Conservation (phyloP, 129 eudicot species). For the Saussurea involucrata region DNA sequence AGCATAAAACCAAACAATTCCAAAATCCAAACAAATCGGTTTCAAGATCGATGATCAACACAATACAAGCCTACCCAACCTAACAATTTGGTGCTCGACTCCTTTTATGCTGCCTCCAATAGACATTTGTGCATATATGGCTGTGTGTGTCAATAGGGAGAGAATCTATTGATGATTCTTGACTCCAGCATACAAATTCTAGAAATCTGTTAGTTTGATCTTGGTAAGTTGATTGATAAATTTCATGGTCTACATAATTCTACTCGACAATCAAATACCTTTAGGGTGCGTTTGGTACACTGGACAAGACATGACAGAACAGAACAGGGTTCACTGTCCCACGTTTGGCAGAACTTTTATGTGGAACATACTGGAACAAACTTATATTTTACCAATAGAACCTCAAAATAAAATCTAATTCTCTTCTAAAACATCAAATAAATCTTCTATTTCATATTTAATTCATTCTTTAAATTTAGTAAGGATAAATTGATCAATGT, state of each 20-base stretch:
- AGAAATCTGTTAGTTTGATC: neutral
- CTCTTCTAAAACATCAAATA: too few relatives aligned
- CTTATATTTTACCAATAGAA: too few relatives aligned
- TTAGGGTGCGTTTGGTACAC: too few relatives aligned
- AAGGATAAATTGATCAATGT: too few relatives aligned
- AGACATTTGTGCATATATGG: neutral
- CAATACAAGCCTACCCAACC: neutral
- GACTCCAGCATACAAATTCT: neutral
- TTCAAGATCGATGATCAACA: neutral
- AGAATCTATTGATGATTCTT: neutral
- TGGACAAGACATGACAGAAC: too few relatives aligned
- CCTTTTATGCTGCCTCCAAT: neutral
- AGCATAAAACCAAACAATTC: neutral
- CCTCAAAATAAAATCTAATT: too few relatives aligned
- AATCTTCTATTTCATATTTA: too few relatives aligned
- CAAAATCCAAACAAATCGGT: neutral
- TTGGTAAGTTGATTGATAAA: neutral
- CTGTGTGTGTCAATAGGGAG: neutral
- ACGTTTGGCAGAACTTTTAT: too few relatives aligned
- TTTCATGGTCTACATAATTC: neutral
- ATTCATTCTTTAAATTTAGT: too few relatives aligned
- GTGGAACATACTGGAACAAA: too few relatives aligned
- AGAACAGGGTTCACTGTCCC: too few relatives aligned
- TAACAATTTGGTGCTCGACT: neutral
- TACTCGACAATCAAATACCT: too few relatives aligned